These are phyloP conservation scores for Pseudogymnoascus sp. DNA, from an alignment of 2,329 filamentous ascomycete genomes.

Conservation along the genomic window DNA sequence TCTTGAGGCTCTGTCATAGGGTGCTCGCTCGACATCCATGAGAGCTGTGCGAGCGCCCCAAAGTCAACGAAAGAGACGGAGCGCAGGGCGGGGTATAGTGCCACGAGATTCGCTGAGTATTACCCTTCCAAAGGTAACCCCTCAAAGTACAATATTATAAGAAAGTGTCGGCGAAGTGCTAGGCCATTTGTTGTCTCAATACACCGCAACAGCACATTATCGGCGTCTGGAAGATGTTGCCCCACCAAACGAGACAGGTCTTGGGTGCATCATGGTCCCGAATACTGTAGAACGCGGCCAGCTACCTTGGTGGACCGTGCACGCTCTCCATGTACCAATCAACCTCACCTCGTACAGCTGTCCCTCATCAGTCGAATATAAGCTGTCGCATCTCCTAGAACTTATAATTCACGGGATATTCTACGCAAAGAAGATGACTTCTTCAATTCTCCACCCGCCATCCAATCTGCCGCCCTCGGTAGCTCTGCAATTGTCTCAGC, in stretches of 20 bases:
- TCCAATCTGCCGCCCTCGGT: constrained; percentile 47
- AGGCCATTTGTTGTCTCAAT: constrained; percentile 1
- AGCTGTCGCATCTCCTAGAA: constrained; percentile 4
- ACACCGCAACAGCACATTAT: neutral
- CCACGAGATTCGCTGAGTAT: neutral
- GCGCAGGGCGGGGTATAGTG: neutral
- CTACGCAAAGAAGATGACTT: constrained; percentile 34
- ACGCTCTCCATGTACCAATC: neutral
- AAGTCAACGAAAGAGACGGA: neutral
- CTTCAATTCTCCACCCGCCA: constrained; percentile 48
- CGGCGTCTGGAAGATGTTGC: neutral
- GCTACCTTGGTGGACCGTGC: constrained; percentile 8
- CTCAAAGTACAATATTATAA: neutral
- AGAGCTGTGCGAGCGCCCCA: neutral
- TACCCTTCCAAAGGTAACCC: neutral
- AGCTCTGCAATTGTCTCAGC: constrained; percentile 50
- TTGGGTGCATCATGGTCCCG: neutral
- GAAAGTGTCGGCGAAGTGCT: neutral
- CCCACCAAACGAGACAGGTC: constrained; percentile 7
- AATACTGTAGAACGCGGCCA: neutral
- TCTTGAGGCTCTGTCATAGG: neutral
- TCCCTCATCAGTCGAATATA: neutral
- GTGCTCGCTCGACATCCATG: neutral
- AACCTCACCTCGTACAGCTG: neutral
- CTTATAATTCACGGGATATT: neutral